These are phyloP conservation scores for Populus hybrid DNA, from an alignment of 441 rosid species.

Conservation along the genomic window DNA sequence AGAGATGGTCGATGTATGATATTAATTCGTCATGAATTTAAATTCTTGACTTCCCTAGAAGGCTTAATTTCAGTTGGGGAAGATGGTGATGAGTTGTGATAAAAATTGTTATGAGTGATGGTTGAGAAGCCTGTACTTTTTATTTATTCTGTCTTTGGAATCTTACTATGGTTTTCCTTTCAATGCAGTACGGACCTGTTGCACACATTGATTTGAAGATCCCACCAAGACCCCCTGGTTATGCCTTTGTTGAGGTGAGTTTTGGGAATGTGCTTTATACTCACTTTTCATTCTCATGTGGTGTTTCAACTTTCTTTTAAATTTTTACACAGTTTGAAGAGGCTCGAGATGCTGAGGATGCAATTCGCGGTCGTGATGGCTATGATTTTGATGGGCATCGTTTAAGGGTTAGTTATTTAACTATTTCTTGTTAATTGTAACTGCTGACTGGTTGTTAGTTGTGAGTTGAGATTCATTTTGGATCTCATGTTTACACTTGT, in stretches of 20 bases:
- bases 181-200: slow-evolving; percentile 76
- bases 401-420: slow-evolving; percentile 54
- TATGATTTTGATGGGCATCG: slow-evolving; percentile 85
- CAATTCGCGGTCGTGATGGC: slow-evolving; percentile 89
- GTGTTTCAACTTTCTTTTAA: not conserved
- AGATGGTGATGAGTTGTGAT: not conserved
- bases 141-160: not conserved
- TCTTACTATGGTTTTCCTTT: not conserved
- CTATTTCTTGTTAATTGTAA: not conserved
- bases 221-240: slow-evolving; percentile 96
- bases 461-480: not conserved
- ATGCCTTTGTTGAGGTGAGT: slow-evolving; percentile 90
- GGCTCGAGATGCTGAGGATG: slow-evolving; percentile 93
- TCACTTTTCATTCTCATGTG: not conserved
- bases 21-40: not conserved
- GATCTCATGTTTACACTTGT: not conserved
- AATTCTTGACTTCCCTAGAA: not conserved
- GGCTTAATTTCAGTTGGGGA: not conserved
- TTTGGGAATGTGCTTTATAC: not conserved
- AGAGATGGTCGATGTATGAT: not conserved
- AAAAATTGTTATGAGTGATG: not conserved
- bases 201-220: slow-evolving; percentile 90
- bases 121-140: not conserved
- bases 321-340: slow-evolving; percentile 65
- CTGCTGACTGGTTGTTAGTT: not conserved